Percentiles rank a stretch among this genome's conserved stretches.
phyloP scores from a whole-genome alignment of 257 asterid genomes.

The Solanum pinnatisectum region DNA sequence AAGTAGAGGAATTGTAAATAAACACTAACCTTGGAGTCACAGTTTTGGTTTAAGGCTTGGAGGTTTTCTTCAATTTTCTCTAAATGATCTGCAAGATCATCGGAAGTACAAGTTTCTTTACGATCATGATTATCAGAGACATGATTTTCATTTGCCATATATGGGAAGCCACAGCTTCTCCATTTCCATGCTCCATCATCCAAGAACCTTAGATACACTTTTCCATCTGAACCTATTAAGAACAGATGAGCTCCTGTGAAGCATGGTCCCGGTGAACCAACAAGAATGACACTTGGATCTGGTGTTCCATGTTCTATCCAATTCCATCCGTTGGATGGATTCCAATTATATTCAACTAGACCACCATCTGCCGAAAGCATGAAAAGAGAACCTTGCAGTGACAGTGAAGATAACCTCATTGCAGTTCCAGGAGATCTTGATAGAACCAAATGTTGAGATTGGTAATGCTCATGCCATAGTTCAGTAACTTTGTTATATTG shows the following conservation, averaged over 20 bases:
- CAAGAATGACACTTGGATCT: constrained; percentile 33
- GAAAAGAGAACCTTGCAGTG: constrained; percentile 63
- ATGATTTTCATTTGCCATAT: background rate
- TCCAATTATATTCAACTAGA: constrained; percentile 70
- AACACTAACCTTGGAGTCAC: constrained; percentile 54
- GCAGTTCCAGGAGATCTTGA: constrained; percentile 67
- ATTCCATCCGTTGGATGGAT: constrained; percentile 53
- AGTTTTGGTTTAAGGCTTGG: constrained; percentile 17
- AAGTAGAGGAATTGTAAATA: background rate
- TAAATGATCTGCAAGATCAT: constrained; percentile 16
- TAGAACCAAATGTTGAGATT: constrained; percentile 67
- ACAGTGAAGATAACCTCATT: constrained; percentile 27
- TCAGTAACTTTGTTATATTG: constrained; percentile 76
- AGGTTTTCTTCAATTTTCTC: constrained; percentile 20
- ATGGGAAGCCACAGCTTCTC: constrained; percentile 59
- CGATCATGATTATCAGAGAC: background rate
- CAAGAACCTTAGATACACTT: constrained; percentile 51
- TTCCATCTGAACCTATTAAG: constrained; percentile 68
- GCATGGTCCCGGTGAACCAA: constrained; percentile 93
- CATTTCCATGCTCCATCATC: constrained; percentile 69
- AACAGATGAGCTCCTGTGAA: constrained; percentile 42
- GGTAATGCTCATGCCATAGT: constrained; percentile 79
- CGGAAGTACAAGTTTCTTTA: constrained; percentile 14
- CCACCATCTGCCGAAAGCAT: constrained; percentile 69
- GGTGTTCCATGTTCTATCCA: constrained; percentile 93